Base-by-base conservation (phyloP, 768 basidiomycete genomes). In the Tylopilus sp. region DNA sequence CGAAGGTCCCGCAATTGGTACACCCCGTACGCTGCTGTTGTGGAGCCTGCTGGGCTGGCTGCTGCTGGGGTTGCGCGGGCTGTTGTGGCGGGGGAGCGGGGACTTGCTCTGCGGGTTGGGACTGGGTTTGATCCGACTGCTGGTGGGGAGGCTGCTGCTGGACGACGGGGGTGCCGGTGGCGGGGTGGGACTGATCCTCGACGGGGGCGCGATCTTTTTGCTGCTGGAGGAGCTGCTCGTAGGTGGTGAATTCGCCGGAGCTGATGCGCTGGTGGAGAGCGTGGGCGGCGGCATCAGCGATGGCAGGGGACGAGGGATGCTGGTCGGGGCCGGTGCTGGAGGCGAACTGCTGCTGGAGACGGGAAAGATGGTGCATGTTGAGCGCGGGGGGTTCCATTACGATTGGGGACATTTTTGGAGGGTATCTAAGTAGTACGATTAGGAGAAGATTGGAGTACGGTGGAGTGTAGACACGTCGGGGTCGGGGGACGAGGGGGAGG, bases 1-100 rank as follows among this genome's bases (percentile, higher is more conserved):
- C 79, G 6, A 78, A 74, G n/a, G 87, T 86, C 17, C 83, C 84
- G 71, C 92, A 90, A 69, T 88, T 89, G 34, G 82, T 76, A 67
- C 88, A 90, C 51, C 65, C 60, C 8, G 65, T 67, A 29, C 78
- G 76, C 29, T 78, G 72, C 42, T 76, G 74, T 61, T 54, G 78
- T 50, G 63, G 56, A 41, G 61, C 56, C 43, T 64, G 66, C 57
- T 66, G 69, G 31, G 45, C 17, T 24, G 46, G 38, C n/a, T 50
- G 62, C 33, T 60, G 60, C 7, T 58, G 67, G 3, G 55, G 40
- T 36, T 62, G 67, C 25, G 55, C 52, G 41, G 63, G 51, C 54
- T 62, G 64, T 22, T 54, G 55, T 54, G 55, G 69, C 61, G 56
- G 60, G 55, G 59, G 55, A 46, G 52, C 61, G 57, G 63, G 60